Conservation (phyloP, 2,329 filamentous ascomycete species). For the Colletotrichum higginsianum region DNA sequence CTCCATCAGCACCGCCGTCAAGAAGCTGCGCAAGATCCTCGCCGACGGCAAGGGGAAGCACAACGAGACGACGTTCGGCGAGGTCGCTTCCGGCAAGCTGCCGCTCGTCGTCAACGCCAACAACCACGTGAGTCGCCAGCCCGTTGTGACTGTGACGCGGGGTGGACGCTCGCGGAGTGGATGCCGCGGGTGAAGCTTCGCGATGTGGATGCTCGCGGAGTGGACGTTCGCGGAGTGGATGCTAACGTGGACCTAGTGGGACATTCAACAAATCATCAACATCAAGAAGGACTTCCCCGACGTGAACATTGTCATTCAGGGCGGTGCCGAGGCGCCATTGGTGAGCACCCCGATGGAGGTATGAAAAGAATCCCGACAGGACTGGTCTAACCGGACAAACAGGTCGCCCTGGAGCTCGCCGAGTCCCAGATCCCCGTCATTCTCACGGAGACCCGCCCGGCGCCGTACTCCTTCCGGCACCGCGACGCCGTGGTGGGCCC, state of each 20-base stretch:
- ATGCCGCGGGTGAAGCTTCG: too few species aligned
- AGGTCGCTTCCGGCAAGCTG: slow-evolving; percentile 54
- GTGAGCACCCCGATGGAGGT: slow-evolving; percentile 45
- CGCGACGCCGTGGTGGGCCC: slow-evolving; percentile 57
- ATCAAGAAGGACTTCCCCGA: slow-evolving; percentile 54
- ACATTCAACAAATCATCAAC: slow-evolving; percentile 57
- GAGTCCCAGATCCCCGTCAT: slow-evolving; percentile 59
- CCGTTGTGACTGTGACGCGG: neutral
- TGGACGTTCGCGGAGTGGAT: neutral
- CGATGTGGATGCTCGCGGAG: too few species aligned
- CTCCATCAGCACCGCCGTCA: slow-evolving; percentile 46
- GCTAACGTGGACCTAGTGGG: slow-evolving; percentile 49
- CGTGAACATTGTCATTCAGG: slow-evolving; percentile 55
- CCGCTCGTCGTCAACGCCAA: slow-evolving; percentile 57
- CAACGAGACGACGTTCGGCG: slow-evolving; percentile 53
- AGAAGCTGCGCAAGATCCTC: slow-evolving; percentile 55
- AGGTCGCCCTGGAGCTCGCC: slow-evolving; percentile 58
- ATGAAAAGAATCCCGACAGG: neutral
- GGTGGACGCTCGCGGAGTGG: neutral
- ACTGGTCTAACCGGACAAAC: neutral
- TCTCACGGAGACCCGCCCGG: slow-evolving; percentile 55
- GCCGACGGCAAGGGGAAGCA: slow-evolving; percentile 51
- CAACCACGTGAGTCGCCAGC: slow-evolving; percentile 30
- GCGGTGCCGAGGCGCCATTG: slow-evolving; percentile 56
- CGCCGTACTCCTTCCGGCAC: slow-evolving; percentile 53